Base-by-base conservation (phyloP, 495 filamentous ascomycete genomes). In the Penicillium paradoxum region DNA sequence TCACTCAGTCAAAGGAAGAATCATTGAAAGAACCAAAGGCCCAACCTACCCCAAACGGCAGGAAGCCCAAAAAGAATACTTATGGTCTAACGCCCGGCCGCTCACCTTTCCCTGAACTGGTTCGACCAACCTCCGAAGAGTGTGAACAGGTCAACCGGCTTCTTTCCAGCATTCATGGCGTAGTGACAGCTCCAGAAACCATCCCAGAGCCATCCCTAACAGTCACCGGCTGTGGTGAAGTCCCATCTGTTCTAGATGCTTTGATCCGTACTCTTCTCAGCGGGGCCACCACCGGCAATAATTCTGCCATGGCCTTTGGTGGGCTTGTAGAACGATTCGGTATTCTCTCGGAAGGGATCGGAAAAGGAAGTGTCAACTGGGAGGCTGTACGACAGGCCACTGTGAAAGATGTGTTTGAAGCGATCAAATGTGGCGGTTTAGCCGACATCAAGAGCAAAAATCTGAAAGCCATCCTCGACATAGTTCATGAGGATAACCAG, bases 161-260 rank as follows among this genome's bases (percentile, higher is more conserved):
- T 1, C 75, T 98, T 0, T 76, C 82, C 1, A 71, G 73, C 13
- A 59, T 82, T 3, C 89, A 97, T 60, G 87, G 85, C 1, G 71
- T 83, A 36, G 77, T 87, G 3, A 71, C 72, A 25, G 74, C 77
- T 8, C 92, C 93, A 1, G 70, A 81, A 14, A 81, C 71, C 1
- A 83, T 93, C 14, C 89, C 90, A 0, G 69, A 78, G 7, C 88
- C 93, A 1, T 90, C 88, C n/a, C 69, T 89, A 2, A 85, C 85
- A 3, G 79, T 90, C 13, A 82, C 91, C 15, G 92, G 91, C 2
- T 98, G 93, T 58, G 93, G 93, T 13, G 91, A 98, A 66, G 93
- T 97, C 0, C 92, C 92, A 0, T 92, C 85, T 17, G 83, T 97
- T 1, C 77, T 98, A 0, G 93, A 97, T 63, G 93, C 91, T 0